Base-by-base conservation (phyloP, 805 yeast species). In the Candida tallmaniae region DNA sequence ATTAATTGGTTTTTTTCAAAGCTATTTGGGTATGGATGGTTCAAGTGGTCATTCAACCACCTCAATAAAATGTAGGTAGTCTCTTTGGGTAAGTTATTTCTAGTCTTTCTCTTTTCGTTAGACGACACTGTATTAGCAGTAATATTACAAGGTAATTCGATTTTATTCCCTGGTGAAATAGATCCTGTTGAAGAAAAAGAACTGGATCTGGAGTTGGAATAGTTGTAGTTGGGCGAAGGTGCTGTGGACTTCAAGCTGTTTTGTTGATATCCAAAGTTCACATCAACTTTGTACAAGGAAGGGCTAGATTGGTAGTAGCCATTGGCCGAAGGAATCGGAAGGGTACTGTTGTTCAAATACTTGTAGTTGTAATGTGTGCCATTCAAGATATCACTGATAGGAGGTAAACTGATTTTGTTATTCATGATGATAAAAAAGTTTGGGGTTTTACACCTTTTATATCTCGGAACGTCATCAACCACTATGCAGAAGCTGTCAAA, bases 21-120 rank as follows among this genome's bases (percentile, higher is more conserved):
- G 35, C 83, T 83, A 34, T 84, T 81, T 3, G 95, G 95, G 55
- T 85, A 85, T 10, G 95, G 95, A 50, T 84, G 83, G 41, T 79
- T 76, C 46, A 83, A 61, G 54, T 85, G 89, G 23, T 75, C 76
- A 38, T 77, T 64, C 34, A 86, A 70, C 95, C 95, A 85, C 34
- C 70, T 68, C 39, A 85, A 73, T 45, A 84, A 63, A 9, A 81
- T 76, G 40, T 76, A 76, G 4, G 90, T 84, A 2, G 87, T 84
- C 39, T 76, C 83, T 47, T 83, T 76, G 15, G 95, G 95, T 41
- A 85, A 62, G 55, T 84, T 85, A 28, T 85, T 80, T 44, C 95
- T 70, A 2, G 71, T 66, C 34, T 64, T 64, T 19, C 67, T 41
- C 42, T 48, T 52, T 29, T 38, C 47, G 18, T 27, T 35, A 14